These are phyloP conservation scores for Fusarium sp. DNA, from an alignment of 2,329 filamentous ascomycete genomes.

Conservation along the genomic window DNA sequence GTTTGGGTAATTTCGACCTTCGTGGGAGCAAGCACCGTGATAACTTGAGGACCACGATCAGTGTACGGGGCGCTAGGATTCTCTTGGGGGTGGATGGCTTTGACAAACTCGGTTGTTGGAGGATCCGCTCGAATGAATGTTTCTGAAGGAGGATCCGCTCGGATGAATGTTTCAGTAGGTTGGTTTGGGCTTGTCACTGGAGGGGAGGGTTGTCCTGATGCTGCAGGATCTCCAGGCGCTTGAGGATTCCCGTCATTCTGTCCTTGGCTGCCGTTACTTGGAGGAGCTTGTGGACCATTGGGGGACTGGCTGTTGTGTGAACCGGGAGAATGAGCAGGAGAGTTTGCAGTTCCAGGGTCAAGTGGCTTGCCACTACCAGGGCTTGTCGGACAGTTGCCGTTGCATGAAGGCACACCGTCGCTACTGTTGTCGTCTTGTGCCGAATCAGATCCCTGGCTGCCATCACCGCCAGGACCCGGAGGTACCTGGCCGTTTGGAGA, in stretches of 20 bases:
- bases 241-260: not conserved
- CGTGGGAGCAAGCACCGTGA: constrained; percentile 43
- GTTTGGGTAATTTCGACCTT: constrained; percentile 35
- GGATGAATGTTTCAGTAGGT: not conserved
- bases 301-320: not conserved
- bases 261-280: not conserved
- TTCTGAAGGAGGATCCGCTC: not conserved
- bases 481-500: not conserved
- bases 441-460: not conserved
- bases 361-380: not conserved
- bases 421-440: not conserved
- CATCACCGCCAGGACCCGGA: not conserved
- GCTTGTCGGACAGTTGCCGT: constrained; percentile 10
- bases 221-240: not conserved
- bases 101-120: constrained; percentile 1
- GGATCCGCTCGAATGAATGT: not conserved
- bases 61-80: not conserved
- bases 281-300: not conserved
- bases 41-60: constrained; percentile 20
- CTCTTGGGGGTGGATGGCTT: not conserved
- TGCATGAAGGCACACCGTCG: not conserved
- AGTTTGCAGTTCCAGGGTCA: not conserved
- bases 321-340: not conserved
- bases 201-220: not conserved
- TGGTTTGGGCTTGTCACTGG: not conserved